Conservation (phyloP, 148 eudicot species). For the Camellia granthamiana region DNA sequence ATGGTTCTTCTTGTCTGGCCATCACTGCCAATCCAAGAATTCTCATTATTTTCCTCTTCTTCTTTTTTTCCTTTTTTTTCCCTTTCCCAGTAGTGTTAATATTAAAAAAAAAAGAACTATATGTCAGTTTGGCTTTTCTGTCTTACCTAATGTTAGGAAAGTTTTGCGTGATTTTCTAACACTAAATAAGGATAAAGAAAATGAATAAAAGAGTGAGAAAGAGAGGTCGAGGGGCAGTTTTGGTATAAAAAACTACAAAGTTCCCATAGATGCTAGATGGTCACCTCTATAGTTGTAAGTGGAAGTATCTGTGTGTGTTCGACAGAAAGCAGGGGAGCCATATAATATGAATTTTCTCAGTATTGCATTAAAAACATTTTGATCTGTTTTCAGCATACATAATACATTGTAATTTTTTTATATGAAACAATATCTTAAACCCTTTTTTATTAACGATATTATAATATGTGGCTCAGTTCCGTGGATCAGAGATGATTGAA, state of each 20-base stretch:
- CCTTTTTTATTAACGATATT: background rate
- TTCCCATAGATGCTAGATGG: background rate
- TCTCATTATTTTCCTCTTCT: too few relatives aligned
- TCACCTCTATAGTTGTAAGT: background rate
- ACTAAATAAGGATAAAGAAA: too few relatives aligned
- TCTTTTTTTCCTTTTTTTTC: too few relatives aligned
- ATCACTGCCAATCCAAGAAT: too few relatives aligned
- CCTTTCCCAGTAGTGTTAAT: too few relatives aligned
- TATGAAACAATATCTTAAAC: background rate
- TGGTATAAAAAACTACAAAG: background rate
- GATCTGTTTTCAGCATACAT: background rate
- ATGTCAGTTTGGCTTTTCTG: too few relatives aligned
- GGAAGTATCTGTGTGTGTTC: background rate
- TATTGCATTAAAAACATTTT: background rate
- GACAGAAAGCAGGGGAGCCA: background rate
- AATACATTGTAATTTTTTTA: background rate
- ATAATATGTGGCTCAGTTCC: conserved; percentile 46
- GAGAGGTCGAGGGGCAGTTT: background rate
- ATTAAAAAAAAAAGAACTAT: too few relatives aligned
- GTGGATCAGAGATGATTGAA: conserved; percentile 62
- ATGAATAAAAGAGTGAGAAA: background rate
- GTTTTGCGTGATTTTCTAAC: too few relatives aligned
- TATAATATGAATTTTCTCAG: conserved; percentile 1
- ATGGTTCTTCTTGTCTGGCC: too few relatives aligned
- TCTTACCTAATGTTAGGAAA: too few relatives aligned